Evolutionary conservation across 2,329 filamentous ascomycete genomes (phyloP), one percentile per base, ranked within the genome.

Genomic region (Diatrype stigma): DNA sequence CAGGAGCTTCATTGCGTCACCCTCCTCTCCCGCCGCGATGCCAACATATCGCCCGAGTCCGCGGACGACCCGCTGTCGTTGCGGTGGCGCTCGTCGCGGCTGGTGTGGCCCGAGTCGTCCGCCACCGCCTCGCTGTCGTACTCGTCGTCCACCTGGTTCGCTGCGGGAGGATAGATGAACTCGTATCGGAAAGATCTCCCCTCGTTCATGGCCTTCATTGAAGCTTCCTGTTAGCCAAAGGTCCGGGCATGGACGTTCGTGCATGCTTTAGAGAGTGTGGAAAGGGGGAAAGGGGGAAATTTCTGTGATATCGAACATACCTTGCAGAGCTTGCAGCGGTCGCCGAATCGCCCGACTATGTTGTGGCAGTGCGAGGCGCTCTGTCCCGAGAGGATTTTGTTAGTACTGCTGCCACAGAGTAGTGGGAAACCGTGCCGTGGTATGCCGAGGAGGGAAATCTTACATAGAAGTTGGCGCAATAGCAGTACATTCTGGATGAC

Each of bases 391-490:
- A n/a, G n/a, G n/a, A n/a, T 26, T 7, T 19, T 16, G 28, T 54
- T 22, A 52, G 48, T 26, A 34, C 45, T 17, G 23, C 42, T 35
- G 11, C n/a, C n/a, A n/a, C n/a, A n/a, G n/a, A n/a, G n/a, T n/a
- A n/a, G n/a, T n/a, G n/a, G n/a, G n/a, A n/a, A n/a, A n/a, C n/a
- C n/a, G n/a, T n/a, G n/a, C n/a, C n/a, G n/a, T 19, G 14, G 11
- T 22, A 22, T n/a, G 7, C 5, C 6, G 16, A 37, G 16, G 12
- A 17, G 34, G 14, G 17, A 38, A 2, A 10, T 57, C 60, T 51
- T 35, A 64, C 62, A 37, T 64, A 66, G 51, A 60, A 66, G 55
- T 64, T 66, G 26, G 60, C 62, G 46, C 62, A 65, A 28, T 64
- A 63, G 56, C 57, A 65, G 52, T 56, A 35, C 62, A 63, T 65